Percentiles rank a stretch among this genome's conserved stretches.
Evolutionary conservation across 495 filamentous ascomycete species (phyloP).

Genomic region (Penicillium roqueforti): DNA sequence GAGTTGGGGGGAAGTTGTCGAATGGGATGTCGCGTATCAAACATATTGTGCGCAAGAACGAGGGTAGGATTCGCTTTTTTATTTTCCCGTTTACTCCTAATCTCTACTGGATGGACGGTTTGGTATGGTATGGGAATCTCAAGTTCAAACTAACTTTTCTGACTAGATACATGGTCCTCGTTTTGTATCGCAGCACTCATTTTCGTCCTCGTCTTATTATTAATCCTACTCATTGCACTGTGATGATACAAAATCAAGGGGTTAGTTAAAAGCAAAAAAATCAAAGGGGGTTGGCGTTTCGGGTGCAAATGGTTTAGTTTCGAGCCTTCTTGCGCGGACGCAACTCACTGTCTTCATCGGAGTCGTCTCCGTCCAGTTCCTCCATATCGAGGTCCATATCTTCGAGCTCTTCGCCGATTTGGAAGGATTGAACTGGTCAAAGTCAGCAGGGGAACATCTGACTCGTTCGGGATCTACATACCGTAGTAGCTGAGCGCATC

Average conservation of each 20-base stretch:
- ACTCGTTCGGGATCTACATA: slow-evolving; percentile 43
- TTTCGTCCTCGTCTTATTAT: slow-evolving; percentile 74
- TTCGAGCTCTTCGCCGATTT: slow-evolving; percentile 24
- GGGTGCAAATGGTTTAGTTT: slow-evolving; percentile 22
- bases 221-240: slow-evolving; percentile 65
- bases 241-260: slow-evolving; percentile 37
- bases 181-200: slow-evolving; percentile 90
- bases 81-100: not conserved
- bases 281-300: slow-evolving; percentile 22
- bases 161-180: slow-evolving; percentile 71
- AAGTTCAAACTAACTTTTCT: slow-evolving; percentile 29
- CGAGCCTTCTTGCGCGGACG: slow-evolving; percentile 45
- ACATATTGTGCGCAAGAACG: slow-evolving; percentile 83
- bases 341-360: slow-evolving; percentile 30
- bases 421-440: slow-evolving; percentile 32
- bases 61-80: slow-evolving; percentile 55
- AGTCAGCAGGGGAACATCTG: slow-evolving; percentile 9
- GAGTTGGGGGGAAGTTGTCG: slow-evolving; percentile 80
- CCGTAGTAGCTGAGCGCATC: slow-evolving; percentile 86
- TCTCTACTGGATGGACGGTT: not conserved
- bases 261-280: slow-evolving; percentile 14
- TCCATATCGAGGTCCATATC: slow-evolving; percentile 37
- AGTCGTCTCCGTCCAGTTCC: slow-evolving; percentile 29
- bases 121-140: slow-evolving; percentile 16
- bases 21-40: slow-evolving; percentile 81